A percentile compares a stretch with the other conserved stretches of the same genome.
phyloP scores from a whole-genome alignment of 495 filamentous ascomycete species.

The Penicillium crystallinum region DNA sequence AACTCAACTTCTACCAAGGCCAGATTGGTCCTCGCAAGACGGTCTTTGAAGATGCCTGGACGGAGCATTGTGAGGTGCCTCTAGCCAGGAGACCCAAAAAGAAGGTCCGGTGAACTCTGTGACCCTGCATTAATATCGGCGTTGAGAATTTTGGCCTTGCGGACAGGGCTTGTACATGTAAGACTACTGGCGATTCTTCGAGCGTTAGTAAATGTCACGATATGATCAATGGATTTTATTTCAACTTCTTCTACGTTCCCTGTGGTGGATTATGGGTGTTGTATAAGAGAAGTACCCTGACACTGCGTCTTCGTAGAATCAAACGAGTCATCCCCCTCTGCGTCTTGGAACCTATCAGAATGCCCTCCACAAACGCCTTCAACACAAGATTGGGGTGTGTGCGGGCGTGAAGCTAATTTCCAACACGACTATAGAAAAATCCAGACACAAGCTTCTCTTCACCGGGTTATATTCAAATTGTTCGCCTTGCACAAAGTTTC shows the following conservation, averaged over 20 bases:
- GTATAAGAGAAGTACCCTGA: no score
- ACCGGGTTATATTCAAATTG: conserved; percentile 5
- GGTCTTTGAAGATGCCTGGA: conserved; percentile 74
- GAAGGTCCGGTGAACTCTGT: conserved; percentile 17
- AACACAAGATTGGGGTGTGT: background rate
- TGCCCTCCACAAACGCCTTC: background rate
- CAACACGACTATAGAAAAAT: conserved; percentile 3
- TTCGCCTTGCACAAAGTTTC: background rate
- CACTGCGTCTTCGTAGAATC: no score
- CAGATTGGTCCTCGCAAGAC: conserved; percentile 60
- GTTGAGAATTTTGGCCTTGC: conserved; percentile 17
- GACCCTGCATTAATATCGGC: conserved; percentile 23
- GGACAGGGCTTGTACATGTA: conserved; percentile 24
- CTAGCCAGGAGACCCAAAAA: conserved; percentile 18
- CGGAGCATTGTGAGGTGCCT: conserved; percentile 32
- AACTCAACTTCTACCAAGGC: conserved; percentile 60
- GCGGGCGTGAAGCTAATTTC: conserved; percentile 5
- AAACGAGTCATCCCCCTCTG: no score
- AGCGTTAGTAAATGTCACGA: conserved; percentile 4
- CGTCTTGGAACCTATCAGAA: background rate
- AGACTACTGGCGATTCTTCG: conserved; percentile 6
- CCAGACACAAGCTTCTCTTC: conserved; percentile 6
- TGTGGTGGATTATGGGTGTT: no score
- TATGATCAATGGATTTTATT: background rate
- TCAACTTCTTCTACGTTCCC: background rate